Evolutionary conservation across 441 rosid genomes (phyloP), one percentile per base, ranked within the genome.

Genomic region (Sinapis alba): DNA sequence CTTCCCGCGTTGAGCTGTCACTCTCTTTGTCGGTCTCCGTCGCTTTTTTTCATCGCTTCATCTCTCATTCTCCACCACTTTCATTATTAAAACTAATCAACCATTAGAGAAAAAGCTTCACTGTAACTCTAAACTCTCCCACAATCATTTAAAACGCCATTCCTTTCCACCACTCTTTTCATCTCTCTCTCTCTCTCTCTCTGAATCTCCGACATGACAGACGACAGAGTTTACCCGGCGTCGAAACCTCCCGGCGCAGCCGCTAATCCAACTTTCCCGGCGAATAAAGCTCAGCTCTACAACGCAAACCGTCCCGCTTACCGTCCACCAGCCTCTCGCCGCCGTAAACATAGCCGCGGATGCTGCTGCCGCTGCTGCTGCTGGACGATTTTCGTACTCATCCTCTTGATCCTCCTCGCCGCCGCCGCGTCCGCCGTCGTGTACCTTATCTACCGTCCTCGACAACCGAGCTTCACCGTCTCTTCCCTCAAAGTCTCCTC

Each of bases 371-470:
- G 89, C 81, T 86, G 87, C 76, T 74, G 87, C 28, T 93, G 96
- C 92, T 56, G 81, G 63, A 85, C 88, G 38, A 18, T 83, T 13
- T 61, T 81, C 71, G 65, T 88, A 18, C 16, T 80, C 54, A 57
- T 94, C 53, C 78, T 94, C 77, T 6, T 77, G 63, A 11, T 93
- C 67, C 59, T 93, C 81, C 7, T 90, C 83, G 84, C 84, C 64
- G 79, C 66, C 59, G 89, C 78, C 79, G 90, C 89, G 6, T 85
- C 87, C 2, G 86, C 81, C 27, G 65, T 83, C 59, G 7, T 91
- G 15, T 96, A 91, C 87, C 64, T 79, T 57, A 78, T 93, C 59
- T 95, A 95, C 90, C 93, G 92, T 41, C 99, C 99, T 10, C 94
- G 86, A 69, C 91, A 84, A 16, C 99, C 98, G 0, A 59, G 75